Evolutionary conservation across 2,329 filamentous ascomycete species (phyloP).

Genomic region (Aspergillus fumigatiaffinis): DNA sequence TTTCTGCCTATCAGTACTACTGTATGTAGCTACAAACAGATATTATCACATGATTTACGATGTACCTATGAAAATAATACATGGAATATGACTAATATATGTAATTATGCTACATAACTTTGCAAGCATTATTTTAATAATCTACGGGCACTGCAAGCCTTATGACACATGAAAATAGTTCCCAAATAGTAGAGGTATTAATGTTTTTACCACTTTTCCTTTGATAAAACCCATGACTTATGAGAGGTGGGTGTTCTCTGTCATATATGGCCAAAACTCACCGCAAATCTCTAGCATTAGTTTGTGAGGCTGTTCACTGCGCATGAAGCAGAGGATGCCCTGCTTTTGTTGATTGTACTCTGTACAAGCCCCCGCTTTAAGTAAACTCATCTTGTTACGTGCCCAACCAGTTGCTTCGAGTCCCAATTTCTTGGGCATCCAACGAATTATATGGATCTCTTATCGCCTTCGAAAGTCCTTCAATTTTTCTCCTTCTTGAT

Average conservation of each 20-base stretch:
- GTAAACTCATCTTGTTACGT: neutral
- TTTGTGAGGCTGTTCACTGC: too few relatives aligned
- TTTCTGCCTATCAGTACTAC: conserved; percentile 20
- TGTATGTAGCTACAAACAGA: neutral
- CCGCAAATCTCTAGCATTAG: too few relatives aligned
- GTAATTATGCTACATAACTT: neutral
- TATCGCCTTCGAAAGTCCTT: too few relatives aligned
- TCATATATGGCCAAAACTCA: too few relatives aligned
- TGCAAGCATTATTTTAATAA: too few relatives aligned
- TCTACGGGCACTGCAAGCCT: too few relatives aligned
- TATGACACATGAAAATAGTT: too few relatives aligned
- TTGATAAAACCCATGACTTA: too few relatives aligned
- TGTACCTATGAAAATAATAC: neutral
- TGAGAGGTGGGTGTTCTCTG: too few relatives aligned
- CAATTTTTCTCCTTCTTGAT: neutral
- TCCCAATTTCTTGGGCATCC: conserved; percentile 10
- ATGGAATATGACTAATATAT: neutral
- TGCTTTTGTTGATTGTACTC: neutral
- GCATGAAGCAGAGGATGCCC: too few relatives aligned
- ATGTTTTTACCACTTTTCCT: too few relatives aligned
- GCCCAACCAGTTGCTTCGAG: conserved; percentile 13
- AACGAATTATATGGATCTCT: neutral
- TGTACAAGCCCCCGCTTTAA: neutral
- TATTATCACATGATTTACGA: conserved; percentile 14
- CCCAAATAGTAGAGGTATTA: too few relatives aligned